A percentile compares a stretch with the other conserved stretches of the same genome.
Conservation (phyloP, 2,329 filamentous ascomycete genomes). For the Nemania abortiva region DNA sequence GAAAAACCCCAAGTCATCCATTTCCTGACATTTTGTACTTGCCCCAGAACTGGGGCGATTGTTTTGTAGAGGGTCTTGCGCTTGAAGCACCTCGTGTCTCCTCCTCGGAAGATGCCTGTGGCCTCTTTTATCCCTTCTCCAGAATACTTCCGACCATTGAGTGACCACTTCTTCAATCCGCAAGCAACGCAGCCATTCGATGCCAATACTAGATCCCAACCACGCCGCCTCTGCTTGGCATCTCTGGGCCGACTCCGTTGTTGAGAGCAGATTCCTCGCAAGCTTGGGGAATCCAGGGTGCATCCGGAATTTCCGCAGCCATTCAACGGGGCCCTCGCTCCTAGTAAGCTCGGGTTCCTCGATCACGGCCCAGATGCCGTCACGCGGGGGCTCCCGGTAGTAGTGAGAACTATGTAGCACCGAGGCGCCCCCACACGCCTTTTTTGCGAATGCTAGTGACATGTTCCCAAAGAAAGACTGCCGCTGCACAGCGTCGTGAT, state of each 20-base stretch:
- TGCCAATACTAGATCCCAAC: neutral
- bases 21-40: no score
- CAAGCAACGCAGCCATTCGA: slow-evolving; percentile 10
- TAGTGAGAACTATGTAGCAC: slow-evolving; percentile 23
- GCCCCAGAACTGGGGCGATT: no score
- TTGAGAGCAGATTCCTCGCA: neutral
- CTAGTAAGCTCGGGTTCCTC: slow-evolving; percentile 24
- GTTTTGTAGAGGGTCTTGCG: no score
- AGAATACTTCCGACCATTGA: slow-evolving; percentile 1
- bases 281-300: neutral
- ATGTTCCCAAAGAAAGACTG: slow-evolving; percentile 30
- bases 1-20: no score
- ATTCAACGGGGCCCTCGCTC: slow-evolving; percentile 7
- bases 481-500: slow-evolving; percentile 6
- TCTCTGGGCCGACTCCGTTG: neutral
- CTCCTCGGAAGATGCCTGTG: no score
- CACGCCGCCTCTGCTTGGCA: slow-evolving; percentile 5
- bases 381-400: slow-evolving; percentile 13
- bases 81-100: no score
- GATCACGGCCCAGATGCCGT: slow-evolving; percentile 26
- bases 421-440: slow-evolving; percentile 14
- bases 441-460: slow-evolving; percentile 26
- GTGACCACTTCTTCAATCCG: neutral
- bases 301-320: slow-evolving; percentile 2
- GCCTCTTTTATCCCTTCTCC: neutral